phyloP scores from a whole-genome alignment of 2,329 filamentous ascomycete genomes.

The Botryotinia calthae region DNA sequence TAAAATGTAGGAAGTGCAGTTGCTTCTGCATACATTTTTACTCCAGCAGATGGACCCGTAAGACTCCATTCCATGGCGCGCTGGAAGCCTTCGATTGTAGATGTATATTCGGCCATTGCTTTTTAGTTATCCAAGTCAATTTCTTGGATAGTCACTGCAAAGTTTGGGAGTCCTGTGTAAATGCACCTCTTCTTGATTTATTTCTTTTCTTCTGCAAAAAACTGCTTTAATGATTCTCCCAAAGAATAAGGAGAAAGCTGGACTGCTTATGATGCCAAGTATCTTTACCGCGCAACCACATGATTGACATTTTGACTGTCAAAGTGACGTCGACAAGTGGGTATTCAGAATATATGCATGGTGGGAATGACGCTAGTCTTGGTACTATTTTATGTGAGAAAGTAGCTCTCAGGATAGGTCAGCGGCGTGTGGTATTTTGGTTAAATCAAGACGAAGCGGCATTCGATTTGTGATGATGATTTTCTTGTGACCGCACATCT shows the following conservation, averaged over 20 bases:
- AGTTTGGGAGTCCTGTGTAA: neutral
- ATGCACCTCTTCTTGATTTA: neutral
- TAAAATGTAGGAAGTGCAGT: conserved; percentile 1
- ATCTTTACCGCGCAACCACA: neutral
- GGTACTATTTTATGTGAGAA: neutral
- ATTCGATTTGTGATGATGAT: neutral
- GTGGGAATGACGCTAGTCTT: neutral
- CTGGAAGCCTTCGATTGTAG: conserved; percentile 8
- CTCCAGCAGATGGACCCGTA: neutral
- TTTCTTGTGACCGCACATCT: neutral
- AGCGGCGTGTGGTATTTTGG: neutral
- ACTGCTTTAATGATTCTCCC: neutral
- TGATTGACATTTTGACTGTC: neutral
- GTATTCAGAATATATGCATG: neutral
- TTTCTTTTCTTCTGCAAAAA: neutral
- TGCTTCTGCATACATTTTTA: neutral
- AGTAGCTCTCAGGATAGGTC: neutral
- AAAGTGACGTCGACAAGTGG: neutral
- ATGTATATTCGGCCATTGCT: conserved; percentile 1
- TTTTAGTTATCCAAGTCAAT: too few species aligned
- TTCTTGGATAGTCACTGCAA: neutral
- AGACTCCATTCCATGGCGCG: conserved; percentile 5
- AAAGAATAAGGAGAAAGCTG: neutral
- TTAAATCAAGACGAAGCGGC: neutral
- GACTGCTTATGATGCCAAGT: neutral